Evolutionary conservation across 352 stramenopile genomes (phyloP).

Genomic region (Phytophthora foliorum): DNA sequence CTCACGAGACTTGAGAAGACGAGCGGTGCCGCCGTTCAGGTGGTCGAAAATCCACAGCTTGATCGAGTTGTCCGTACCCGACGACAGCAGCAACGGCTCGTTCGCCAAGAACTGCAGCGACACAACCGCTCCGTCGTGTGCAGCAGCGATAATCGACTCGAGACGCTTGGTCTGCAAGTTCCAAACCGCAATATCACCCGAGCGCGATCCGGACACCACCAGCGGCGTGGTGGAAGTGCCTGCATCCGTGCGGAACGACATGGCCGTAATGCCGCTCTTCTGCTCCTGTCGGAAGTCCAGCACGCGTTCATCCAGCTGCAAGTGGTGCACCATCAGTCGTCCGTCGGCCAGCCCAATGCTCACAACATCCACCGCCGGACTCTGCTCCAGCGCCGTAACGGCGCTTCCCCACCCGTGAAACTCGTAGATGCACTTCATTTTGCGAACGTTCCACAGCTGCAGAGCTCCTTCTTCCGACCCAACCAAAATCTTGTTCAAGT

Average conservation of each 20-base stretch:
- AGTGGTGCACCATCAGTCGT: conserved; percentile 86
- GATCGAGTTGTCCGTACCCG: conserved; percentile 91
- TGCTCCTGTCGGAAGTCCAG: conserved; percentile 87
- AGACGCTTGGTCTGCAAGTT: conserved; percentile 91
- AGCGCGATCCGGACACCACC: conserved; percentile 72
- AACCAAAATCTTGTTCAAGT: conserved; percentile 96
- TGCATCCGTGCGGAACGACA: conserved; percentile 92
- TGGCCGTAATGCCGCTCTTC: conserved; percentile 79
- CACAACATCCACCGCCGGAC: conserved; percentile 91
- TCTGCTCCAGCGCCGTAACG: conserved; percentile 86
- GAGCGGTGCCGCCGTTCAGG: conserved; percentile 76
- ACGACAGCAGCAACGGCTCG: conserved; percentile 91
- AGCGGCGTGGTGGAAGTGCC: conserved; percentile 60
- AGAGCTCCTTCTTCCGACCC: conserved; percentile 84
- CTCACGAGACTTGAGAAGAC: conserved; percentile 91
- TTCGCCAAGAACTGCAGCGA: conserved; percentile 88
- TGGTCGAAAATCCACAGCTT: conserved; percentile 96
- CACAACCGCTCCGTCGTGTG: conserved; percentile 83
- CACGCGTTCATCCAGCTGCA: conserved; percentile 86
- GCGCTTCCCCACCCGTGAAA: conserved; percentile 81
- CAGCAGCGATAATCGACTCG: conserved; percentile 78
- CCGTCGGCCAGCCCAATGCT: conserved; percentile 88
- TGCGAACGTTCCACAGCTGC: conserved; percentile 93
- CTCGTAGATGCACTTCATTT: conserved; percentile 89
- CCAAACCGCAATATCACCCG: conserved; percentile 92